A percentile compares a stretch with the other conserved stretches of the same genome.
Evolutionary conservation across 176 grass and related monocot genomes (phyloP).

Genomic region (Oryza australiensis): DNA sequence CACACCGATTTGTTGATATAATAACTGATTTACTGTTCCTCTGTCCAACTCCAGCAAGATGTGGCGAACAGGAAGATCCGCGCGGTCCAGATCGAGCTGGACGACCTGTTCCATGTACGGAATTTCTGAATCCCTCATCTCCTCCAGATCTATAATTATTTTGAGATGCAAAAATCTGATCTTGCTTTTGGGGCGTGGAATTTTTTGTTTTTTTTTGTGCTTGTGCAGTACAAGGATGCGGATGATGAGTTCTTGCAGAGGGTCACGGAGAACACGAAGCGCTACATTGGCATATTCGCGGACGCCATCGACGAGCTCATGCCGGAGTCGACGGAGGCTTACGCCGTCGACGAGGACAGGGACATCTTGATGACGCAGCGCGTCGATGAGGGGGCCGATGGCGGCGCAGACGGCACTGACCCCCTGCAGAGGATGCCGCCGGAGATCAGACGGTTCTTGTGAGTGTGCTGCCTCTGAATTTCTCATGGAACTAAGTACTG

Average conservation of each 20-base stretch:
- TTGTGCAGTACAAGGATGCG: conserved; percentile 68
- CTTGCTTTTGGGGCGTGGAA: not conserved
- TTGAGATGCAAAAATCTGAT: conserved; percentile 22
- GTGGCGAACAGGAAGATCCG: conserved; percentile 84
- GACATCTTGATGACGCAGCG: conserved; percentile 99
- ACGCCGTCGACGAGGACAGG: conserved; percentile 72
- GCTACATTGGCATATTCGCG: conserved; percentile 75
- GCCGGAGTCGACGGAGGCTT: conserved; percentile 94
- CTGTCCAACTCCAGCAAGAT: conserved; percentile 67
- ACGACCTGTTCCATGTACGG: conserved; percentile 78
- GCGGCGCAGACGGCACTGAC: conserved; percentile 43
- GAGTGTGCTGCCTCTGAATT: conserved; percentile 15
- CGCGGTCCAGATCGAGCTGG: conserved; percentile 76
- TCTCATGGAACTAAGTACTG: not conserved
- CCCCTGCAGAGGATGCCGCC: conserved; percentile 89
- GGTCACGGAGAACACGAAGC: conserved; percentile 75
- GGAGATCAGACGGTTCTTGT: conserved; percentile 98
- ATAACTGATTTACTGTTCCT: not conserved
- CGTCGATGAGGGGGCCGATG: conserved; percentile 73
- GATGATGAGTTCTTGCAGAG: conserved; percentile 89
- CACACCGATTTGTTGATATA: conserved; percentile 1
- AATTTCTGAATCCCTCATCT: not conserved
- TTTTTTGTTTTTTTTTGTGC: not conserved
- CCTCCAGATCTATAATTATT: not conserved
- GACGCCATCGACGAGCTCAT: conserved; percentile 92